phyloP scores from a whole-genome alignment of 2,329 filamentous ascomycete genomes.

The Plectosphaerella cucumerina region DNA sequence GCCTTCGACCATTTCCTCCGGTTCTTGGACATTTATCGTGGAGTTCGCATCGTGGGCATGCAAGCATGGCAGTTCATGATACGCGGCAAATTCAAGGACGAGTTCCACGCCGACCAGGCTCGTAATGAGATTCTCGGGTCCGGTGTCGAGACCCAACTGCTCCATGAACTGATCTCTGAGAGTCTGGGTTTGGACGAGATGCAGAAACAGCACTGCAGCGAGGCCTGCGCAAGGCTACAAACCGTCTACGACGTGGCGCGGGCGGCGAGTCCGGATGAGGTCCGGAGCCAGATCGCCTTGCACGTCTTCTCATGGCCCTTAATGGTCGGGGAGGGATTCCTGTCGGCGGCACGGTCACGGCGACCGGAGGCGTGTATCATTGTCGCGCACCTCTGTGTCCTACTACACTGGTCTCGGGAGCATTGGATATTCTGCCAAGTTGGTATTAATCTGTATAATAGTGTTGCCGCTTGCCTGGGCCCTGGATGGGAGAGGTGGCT shows the following conservation, averaged over 20 bases:
- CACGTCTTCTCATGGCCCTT: conserved; percentile 22
- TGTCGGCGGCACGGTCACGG: conserved; percentile 28
- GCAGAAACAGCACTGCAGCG: conserved; percentile 19
- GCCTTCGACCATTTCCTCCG: conserved; percentile 36
- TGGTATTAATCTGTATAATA: background rate
- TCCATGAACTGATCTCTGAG: conserved; percentile 23
- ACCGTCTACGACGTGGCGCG: conserved; percentile 25
- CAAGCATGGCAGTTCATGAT: conserved; percentile 29
- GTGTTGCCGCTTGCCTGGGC: conserved; percentile 13
- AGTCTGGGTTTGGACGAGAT: conserved; percentile 16
- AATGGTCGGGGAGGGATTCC: conserved; percentile 24
- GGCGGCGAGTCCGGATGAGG: background rate
- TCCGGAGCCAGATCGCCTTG: background rate
- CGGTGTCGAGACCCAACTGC: conserved; percentile 13
- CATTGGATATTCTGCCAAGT: conserved; percentile 19
- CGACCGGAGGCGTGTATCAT: conserved; percentile 39
- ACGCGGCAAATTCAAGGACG: conserved; percentile 18
- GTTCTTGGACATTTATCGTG: conserved; percentile 37
- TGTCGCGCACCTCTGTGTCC: conserved; percentile 43
- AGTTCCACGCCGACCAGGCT: conserved; percentile 9
- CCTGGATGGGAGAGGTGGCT: conserved; percentile 1
- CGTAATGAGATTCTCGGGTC: conserved; percentile 14
- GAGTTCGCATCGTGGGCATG: conserved; percentile 32
- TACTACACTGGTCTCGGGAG: conserved; percentile 36
- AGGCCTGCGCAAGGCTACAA: conserved; percentile 23